A percentile compares a stretch with the other conserved stretches of the same genome.
These are phyloP conservation scores for Tulasnella calospora DNA, from an alignment of 768 basidiomycete genomes.

Conservation along the genomic window DNA sequence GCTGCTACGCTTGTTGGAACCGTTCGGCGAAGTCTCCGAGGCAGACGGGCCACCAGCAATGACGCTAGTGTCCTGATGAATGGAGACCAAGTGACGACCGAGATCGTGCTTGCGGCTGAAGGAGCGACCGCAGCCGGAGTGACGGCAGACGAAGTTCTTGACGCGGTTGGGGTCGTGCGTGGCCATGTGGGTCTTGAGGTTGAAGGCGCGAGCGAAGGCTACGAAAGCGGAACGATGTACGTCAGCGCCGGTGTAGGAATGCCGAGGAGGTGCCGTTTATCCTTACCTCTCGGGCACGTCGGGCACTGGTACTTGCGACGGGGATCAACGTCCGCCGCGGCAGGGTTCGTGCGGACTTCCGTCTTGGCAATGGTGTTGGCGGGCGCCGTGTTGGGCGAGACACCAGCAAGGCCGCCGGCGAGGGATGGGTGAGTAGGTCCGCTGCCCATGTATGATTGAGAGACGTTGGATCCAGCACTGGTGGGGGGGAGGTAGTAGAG, in stretches of 20 bases:
- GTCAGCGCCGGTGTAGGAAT: conserved; percentile 21
- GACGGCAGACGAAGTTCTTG: conserved; percentile 85
- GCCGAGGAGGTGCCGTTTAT: background rate
- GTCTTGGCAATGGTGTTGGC: background rate
- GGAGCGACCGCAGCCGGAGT: conserved; percentile 77
- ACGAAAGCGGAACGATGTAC: conserved; percentile 22
- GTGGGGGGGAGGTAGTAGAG: conserved; percentile 25
- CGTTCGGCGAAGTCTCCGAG: conserved; percentile 3
- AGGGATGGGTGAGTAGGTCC: conserved; percentile 2
- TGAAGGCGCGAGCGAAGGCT: conserved; percentile 92
- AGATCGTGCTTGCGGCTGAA: conserved; percentile 95
- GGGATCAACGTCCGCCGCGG: conserved; percentile 42
- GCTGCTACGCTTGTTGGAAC: conserved; percentile 5
- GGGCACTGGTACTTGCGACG: conserved; percentile 76
- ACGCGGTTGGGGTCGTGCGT: conserved; percentile 89
- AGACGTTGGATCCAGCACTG: conserved; percentile 47
- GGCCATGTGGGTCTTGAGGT: conserved; percentile 90
- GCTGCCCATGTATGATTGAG: conserved; percentile 46
- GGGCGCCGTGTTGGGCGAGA: background rate
- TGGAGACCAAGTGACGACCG: conserved; percentile 80
- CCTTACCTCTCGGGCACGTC: conserved; percentile 65
- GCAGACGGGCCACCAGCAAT: background rate
- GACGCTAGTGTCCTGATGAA: conserved; percentile 61
- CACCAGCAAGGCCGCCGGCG: background rate
- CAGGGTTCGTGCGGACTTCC: background rate